These are phyloP conservation scores for Turnera subulata DNA, from an alignment of 345 rosid genomes.

Conservation along the genomic window DNA sequence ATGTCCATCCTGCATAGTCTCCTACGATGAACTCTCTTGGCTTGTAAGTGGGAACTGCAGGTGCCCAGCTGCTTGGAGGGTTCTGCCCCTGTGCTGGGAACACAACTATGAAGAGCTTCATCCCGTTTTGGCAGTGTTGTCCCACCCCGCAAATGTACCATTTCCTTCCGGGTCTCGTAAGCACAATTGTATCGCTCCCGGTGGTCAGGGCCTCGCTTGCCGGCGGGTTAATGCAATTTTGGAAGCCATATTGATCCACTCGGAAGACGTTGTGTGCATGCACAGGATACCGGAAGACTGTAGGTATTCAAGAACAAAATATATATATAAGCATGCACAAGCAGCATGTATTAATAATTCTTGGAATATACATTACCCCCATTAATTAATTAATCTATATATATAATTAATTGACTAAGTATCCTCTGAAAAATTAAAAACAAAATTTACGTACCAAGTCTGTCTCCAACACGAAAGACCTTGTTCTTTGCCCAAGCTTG, in stretches of 20 bases:
- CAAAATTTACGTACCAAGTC: slow-evolving; percentile 16
- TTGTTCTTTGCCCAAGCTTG: slow-evolving; percentile 31
- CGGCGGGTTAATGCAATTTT: slow-evolving; percentile 16
- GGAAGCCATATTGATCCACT: slow-evolving; percentile 29
- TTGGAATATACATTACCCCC: no score
- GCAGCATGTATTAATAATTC: no score
- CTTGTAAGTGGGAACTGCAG: background rate
- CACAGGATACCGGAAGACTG: slow-evolving; percentile 21
- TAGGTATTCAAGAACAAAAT: background rate
- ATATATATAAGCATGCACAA: no score
- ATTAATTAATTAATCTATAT: no score
- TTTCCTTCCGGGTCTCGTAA: slow-evolving; percentile 18
- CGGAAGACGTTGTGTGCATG: slow-evolving; percentile 20
- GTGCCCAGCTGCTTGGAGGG: background rate
- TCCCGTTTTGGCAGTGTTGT: slow-evolving; percentile 4
- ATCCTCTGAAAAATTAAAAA: no score
- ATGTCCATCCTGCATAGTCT: slow-evolving; percentile 33
- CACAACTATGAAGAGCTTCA: slow-evolving; percentile 14
- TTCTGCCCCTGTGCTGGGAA: background rate
- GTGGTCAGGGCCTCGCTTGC: slow-evolving; percentile 2
- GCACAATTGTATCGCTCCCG: slow-evolving; percentile 10
- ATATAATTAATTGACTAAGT: no score
- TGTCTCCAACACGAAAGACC: slow-evolving; percentile 31
- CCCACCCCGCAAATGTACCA: slow-evolving; percentile 19
- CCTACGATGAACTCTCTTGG: slow-evolving; percentile 28